Base-by-base conservation (phyloP, 1,139 yeast species). In the Blastobotrys malaysiensis region DNA sequence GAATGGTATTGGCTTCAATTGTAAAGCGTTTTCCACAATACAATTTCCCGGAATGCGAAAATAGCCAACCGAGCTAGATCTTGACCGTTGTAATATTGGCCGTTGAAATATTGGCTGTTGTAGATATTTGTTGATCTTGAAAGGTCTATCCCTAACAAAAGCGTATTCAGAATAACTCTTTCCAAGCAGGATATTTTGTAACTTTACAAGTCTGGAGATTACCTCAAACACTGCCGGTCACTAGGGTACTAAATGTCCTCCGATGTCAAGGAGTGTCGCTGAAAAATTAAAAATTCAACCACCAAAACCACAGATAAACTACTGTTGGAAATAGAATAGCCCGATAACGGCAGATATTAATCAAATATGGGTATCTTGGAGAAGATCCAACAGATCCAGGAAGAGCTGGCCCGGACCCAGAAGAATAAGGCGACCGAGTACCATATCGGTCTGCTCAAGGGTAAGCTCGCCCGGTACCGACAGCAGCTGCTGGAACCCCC, bases 401-500 rank as follows among this genome's bases (percentile, higher is more conserved):
- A 86, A 71, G 99, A 93, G 71, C 82, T 93, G 77, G 83, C 96
- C 45, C 79, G 97, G 59, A 93, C 99, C 36, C 99, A 93, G 69
- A 93, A 93, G 77, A 93, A 93, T 69, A 93, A 93, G 74, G 99
- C 99, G 61, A 93, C 99, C 1, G 98, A 93, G 73, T 91, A 91
- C 70, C 99, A 93, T 69, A 79, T 93, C 65, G 98, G 99, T 61
- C 80, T 91, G 43, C 76, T 93, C 55, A 90, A 93, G 72, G 99
- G 98, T 56, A 93, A 93, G 70, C 79, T 93, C 51, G 99, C 99
- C n/a, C 78, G 96, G 61, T 88, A 87, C 66, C 82, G 98, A 65
- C 85, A 95, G 65, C 97, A 91, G 74, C 78, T 93, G 55, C 76
- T 93, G 47, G 98, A 91, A 62, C 98, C 97, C 13, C 86, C 88